Percentiles rank a stretch among this genome's conserved stretches.
These are phyloP conservation scores for Tuctoria greenei DNA, from an alignment of 176 grass and related monocot genomes.

Conservation along the genomic window DNA sequence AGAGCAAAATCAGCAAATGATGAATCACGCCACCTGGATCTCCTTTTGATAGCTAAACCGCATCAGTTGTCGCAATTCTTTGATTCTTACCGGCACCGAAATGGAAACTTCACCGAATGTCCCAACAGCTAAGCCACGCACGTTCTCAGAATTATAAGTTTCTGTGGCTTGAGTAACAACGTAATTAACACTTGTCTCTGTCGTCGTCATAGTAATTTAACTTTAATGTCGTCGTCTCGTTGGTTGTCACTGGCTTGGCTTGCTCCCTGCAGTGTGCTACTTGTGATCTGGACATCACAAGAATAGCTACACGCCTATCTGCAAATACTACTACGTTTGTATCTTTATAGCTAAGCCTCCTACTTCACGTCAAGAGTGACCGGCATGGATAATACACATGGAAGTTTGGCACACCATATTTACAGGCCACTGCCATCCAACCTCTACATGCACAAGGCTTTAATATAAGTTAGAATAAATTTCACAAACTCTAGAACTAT, in stretches of 20 bases:
- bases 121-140: background rate
- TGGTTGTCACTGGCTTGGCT: background rate
- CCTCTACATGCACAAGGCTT: too few relatives aligned
- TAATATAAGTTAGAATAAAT: too few relatives aligned
- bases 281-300: background rate
- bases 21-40: background rate
- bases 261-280: background rate
- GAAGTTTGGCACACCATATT: background rate
- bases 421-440: too few relatives aligned
- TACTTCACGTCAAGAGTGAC: background rate
- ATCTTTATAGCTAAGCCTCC: background rate
- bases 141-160: background rate
- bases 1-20: background rate
- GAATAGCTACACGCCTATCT: background rate
- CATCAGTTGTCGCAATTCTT: background rate
- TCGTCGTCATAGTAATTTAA: background rate
- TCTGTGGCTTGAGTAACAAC: background rate
- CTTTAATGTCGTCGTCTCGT: background rate
- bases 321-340: background rate
- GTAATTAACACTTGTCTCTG: background rate
- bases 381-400: background rate
- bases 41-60: background rate
- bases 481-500: too few relatives aligned
- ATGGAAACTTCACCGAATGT: slow-evolving; percentile 32
- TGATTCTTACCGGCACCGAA: slow-evolving; percentile 15